These are phyloP conservation scores for Euphorbia pulcherrima DNA, from an alignment of 345 rosid genomes.

Conservation along the genomic window DNA sequence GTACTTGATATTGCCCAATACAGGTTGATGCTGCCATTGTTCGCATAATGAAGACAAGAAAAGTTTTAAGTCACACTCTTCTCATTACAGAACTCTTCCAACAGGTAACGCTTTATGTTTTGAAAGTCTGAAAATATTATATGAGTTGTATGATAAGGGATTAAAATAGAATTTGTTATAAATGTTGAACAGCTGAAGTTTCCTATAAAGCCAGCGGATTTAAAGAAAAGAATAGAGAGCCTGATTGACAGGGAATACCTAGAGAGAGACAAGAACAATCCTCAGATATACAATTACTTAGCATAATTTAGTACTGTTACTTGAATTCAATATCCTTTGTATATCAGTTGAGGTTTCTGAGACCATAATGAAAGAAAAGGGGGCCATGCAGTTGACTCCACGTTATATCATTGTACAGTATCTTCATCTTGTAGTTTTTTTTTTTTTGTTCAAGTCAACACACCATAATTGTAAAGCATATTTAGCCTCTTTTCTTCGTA, in stretches of 20 bases:
- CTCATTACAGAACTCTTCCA: slow-evolving; percentile 98
- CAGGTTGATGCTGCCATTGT: slow-evolving; percentile 99
- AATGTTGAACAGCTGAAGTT: slow-evolving; percentile 71
- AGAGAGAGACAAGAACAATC: slow-evolving; percentile 97
- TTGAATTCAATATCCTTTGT: slow-evolving; percentile 2
- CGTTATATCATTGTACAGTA: slow-evolving; percentile 40
- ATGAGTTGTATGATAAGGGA: background rate
- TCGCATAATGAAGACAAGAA: slow-evolving; percentile 97
- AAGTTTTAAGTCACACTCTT: slow-evolving; percentile 94
- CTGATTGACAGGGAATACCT: slow-evolving; percentile 94
- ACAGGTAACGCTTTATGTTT: slow-evolving; percentile 51
- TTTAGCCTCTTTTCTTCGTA: slow-evolving; percentile 17
- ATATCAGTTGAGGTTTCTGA: slow-evolving; percentile 21
- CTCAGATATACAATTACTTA: slow-evolving; percentile 92
- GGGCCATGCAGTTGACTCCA: slow-evolving; percentile 12
- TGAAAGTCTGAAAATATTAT: background rate
- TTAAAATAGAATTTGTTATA: slow-evolving; percentile 7
- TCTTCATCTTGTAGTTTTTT: slow-evolving; percentile 18
- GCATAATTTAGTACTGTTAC: slow-evolving; percentile 44
- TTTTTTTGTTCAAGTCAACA: slow-evolving; percentile 20
- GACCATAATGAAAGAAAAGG: slow-evolving; percentile 9
- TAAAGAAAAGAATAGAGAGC: slow-evolving; percentile 97
- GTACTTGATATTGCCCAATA: background rate
- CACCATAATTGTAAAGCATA: slow-evolving; percentile 35
- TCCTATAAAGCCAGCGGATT: slow-evolving; percentile 89